phyloP scores from a whole-genome alignment of 225 moss, liverwort and hornwort species.

The Polytrichum formosum region DNA sequence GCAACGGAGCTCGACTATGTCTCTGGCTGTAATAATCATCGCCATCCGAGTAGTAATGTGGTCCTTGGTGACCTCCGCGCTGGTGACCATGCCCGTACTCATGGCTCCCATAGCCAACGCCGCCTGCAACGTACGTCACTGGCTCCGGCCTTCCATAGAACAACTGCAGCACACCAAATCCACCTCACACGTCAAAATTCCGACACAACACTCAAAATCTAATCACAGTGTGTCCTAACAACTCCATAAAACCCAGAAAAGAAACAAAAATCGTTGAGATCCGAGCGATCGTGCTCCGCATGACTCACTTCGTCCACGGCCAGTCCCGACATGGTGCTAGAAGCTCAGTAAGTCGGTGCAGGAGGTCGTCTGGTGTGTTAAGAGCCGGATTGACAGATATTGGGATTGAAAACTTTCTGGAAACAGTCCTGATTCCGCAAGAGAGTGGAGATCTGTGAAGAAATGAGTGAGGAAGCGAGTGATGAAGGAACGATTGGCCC shows the following conservation, averaged over 20 bases:
- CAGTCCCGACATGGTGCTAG: neutral
- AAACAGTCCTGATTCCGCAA: too few species aligned
- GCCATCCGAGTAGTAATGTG: constrained; percentile 46
- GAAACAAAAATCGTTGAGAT: neutral
- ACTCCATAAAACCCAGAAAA: neutral
- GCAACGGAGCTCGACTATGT: constrained; percentile 3
- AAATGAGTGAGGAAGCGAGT: too few species aligned
- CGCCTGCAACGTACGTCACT: constrained; percentile 23
- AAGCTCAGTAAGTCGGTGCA: too few species aligned
- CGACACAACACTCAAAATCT: neutral
- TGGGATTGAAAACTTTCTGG: too few species aligned
- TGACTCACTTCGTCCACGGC: neutral
- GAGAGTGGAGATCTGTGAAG: too few species aligned
- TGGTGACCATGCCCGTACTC: neutral
- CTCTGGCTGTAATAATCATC: constrained; percentile 31
- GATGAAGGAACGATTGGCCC: too few species aligned
- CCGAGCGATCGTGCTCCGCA: neutral
- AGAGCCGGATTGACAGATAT: too few species aligned
- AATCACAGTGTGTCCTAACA: neutral
- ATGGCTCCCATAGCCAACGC: constrained; percentile 20
- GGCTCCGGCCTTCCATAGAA: constrained; percentile 45
- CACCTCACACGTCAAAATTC: neutral
- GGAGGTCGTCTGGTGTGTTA: too few species aligned
- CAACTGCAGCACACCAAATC: constrained; percentile 17
- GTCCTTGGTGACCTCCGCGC: constrained; percentile 4